Evolutionary conservation across 371 early-diverging fungal genomes (phyloP).

Genomic region (Actinomucor elegans): DNA sequence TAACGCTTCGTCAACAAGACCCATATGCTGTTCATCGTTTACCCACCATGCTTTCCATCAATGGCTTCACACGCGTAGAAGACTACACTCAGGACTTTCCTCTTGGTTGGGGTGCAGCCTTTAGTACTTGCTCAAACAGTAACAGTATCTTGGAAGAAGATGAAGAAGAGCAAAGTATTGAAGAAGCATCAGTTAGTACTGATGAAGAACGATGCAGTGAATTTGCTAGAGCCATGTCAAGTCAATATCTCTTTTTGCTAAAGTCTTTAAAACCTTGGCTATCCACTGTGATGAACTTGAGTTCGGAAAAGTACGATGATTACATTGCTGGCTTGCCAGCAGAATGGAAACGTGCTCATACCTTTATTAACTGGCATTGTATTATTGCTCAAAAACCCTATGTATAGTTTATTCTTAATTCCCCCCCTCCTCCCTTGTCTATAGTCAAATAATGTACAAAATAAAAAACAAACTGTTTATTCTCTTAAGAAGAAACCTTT

Average conservation of each 20-base stretch:
- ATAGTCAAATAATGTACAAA: too few species aligned
- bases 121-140: conserved; percentile 2
- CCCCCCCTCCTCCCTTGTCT: not conserved
- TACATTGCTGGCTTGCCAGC: conserved; percentile 30
- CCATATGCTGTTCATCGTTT: conserved; percentile 45
- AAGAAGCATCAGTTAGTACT: not conserved
- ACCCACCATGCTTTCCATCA: conserved; percentile 42
- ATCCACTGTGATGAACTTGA: conserved; percentile 28
- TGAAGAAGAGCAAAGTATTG: not conserved
- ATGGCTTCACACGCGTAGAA: conserved; percentile 38
- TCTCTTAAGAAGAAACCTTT: conserved; percentile 1
- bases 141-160: conserved; percentile 2
- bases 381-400: conserved; percentile 46
- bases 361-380: conserved; percentile 48
- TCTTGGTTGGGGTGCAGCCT: conserved; percentile 40
- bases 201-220: conserved; percentile 17
- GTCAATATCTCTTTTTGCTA: conserved; percentile 36
- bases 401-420: too few species aligned
- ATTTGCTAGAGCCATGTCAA: conserved; percentile 31
- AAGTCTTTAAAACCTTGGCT: conserved; percentile 44
- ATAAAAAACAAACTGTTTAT: not conserved
- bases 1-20: conserved; percentile 45
- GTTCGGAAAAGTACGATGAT: conserved; percentile 29
- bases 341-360: conserved; percentile 40
- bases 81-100: conserved; percentile 37